These are phyloP conservation scores for Trichopus zeylanicus DNA, from an alignment of 116 monocot genomes.

Conservation along the genomic window DNA sequence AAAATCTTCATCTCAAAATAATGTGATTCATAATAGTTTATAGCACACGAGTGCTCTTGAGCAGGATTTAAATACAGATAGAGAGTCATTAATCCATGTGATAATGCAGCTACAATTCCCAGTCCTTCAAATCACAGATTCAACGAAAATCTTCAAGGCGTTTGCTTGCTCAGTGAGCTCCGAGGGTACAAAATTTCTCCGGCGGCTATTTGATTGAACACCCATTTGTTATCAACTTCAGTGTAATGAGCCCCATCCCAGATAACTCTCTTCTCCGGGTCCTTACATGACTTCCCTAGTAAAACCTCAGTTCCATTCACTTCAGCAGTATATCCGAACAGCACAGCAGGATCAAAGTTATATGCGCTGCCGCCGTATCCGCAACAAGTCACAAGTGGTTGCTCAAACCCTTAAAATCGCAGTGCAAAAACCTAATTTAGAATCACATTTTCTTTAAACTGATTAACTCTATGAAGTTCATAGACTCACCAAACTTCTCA, in stretches of 20 bases:
- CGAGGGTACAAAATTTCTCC: conserved; percentile 23
- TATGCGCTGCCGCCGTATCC: conserved; percentile 12
- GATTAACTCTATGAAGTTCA: too few species aligned
- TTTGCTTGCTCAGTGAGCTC: too few species aligned
- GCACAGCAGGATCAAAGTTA: conserved; percentile 1
- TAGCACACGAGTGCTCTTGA: too few species aligned
- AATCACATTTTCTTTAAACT: too few species aligned
- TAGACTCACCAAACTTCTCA: conserved; percentile 38
- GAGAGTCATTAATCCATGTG: too few species aligned
- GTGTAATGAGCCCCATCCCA: conserved; percentile 45
- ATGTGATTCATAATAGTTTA: too few species aligned
- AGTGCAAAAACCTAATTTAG: too few species aligned
- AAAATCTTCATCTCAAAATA: too few species aligned
- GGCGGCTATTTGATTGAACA: conserved; percentile 19
- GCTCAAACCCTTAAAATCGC: conserved; percentile 38
- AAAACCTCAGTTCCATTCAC: conserved; percentile 16
- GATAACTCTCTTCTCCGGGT: conserved; percentile 14
- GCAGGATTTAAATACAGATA: too few species aligned
- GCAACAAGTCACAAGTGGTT: conserved; percentile 13
- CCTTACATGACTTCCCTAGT: conserved; percentile 18
- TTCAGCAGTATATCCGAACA: neutral
- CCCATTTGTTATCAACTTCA: conserved; percentile 31
- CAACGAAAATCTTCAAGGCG: too few species aligned
- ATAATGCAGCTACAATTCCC: too few species aligned
- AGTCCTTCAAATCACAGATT: too few species aligned